phyloP scores from a whole-genome alignment of 169 alveolate genomes.

The Babesia microti region DNA sequence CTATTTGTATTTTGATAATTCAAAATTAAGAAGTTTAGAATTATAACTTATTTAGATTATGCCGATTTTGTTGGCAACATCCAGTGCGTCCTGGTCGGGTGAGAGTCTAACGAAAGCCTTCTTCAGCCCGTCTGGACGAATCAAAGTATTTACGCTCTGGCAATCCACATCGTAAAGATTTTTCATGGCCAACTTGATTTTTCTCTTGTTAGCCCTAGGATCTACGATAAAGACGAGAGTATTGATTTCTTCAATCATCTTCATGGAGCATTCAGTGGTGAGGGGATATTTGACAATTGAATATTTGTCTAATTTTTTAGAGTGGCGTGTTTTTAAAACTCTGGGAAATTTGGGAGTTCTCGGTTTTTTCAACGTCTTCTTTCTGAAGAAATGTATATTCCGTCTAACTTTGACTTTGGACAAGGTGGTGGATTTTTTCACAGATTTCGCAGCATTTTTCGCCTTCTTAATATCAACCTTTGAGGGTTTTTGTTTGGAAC shows the following conservation, averaged over 20 bases:
- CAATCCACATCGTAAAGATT: slow-evolving; percentile 82
- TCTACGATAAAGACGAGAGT: slow-evolving; percentile 88
- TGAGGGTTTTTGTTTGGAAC: slow-evolving; percentile 12
- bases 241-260: slow-evolving; percentile 95
- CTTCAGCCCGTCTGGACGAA: slow-evolving; percentile 90
- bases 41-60: slow-evolving; percentile 70
- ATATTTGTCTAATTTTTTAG: slow-evolving; percentile 77
- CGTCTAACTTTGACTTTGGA: slow-evolving; percentile 40
- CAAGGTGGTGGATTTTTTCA: slow-evolving; percentile 37
- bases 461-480: slow-evolving; percentile 43
- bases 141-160: slow-evolving; percentile 88
- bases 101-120: slow-evolving; percentile 93
- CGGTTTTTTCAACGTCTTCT: slow-evolving; percentile 67
- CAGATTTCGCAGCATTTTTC: slow-evolving; percentile 38
- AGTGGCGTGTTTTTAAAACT: slow-evolving; percentile 55
- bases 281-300: slow-evolving; percentile 84
- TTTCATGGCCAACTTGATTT: slow-evolving; percentile 87
- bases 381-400: slow-evolving; percentile 48
- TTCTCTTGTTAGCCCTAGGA: slow-evolving; percentile 82
- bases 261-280: slow-evolving; percentile 95
- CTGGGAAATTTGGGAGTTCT: slow-evolving; percentile 79
- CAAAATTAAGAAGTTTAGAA: neutral
- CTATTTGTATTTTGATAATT: neutral
- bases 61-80: slow-evolving; percentile 96
- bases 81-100: slow-evolving; percentile 91